Percentiles rank a stretch among this genome's conserved stretches.
Conservation (phyloP, 2,329 filamentous ascomycete species). For the Orbilia javanica region DNA sequence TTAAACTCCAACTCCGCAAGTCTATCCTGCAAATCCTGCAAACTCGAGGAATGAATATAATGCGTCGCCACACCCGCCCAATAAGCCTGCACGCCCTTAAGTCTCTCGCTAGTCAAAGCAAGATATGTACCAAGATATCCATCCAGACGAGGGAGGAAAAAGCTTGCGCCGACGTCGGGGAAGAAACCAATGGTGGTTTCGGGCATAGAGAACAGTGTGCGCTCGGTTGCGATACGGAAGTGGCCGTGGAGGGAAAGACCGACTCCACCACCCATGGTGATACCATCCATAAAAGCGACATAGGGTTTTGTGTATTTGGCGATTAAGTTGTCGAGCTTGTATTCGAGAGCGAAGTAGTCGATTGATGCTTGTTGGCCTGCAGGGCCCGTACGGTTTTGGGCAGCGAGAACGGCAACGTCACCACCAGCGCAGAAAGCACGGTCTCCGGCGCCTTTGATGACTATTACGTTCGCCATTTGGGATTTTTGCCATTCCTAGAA, state of each 20-base stretch:
- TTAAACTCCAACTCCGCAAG: slow-evolving; percentile 89
- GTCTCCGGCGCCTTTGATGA: slow-evolving; percentile 89
- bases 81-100: slow-evolving; percentile 86
- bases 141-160: slow-evolving; percentile 92
- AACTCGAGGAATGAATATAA: slow-evolving; percentile 90
- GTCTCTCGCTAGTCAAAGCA: slow-evolving; percentile 85
- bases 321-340: slow-evolving; percentile 94
- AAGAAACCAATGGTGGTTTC: slow-evolving; percentile 99
- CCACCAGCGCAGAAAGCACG: slow-evolving; percentile 93
- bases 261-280: slow-evolving; percentile 98
- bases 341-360: slow-evolving; percentile 94
- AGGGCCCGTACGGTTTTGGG: slow-evolving; percentile 75
- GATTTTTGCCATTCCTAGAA: slow-evolving; percentile 89
- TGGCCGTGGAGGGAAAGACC: slow-evolving; percentile 94
- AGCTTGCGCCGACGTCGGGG: slow-evolving; percentile 95
- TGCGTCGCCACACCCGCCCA: slow-evolving; percentile 88
- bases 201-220: slow-evolving; percentile 96
- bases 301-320: slow-evolving; percentile 94
- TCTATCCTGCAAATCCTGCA: slow-evolving; percentile 84
- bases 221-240: slow-evolving; percentile 95
- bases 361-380: slow-evolving; percentile 79
- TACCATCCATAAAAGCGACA: slow-evolving; percentile 94
- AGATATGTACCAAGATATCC: slow-evolving; percentile 91
- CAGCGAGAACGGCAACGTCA: slow-evolving; percentile 83
- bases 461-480: slow-evolving; percentile 88